Base-by-base conservation (phyloP, 2,329 filamentous ascomycete species). In the Mariannaea sp. region DNA sequence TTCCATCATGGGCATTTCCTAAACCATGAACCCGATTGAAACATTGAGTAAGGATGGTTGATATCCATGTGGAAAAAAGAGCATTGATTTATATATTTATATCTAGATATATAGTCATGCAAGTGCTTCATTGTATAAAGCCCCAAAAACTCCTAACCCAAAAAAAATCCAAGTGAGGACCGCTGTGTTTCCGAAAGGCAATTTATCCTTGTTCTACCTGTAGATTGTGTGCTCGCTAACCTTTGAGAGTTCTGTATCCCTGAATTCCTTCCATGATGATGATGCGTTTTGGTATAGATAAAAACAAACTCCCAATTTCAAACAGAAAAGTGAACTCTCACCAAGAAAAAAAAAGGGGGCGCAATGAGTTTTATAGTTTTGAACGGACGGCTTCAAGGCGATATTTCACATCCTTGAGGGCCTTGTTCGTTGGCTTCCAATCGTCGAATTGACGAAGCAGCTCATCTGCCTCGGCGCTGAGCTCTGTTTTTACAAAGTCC, bases 331-430 rank as follows among this genome's bases (percentile, higher is more conserved):
- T n/a, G n/a, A n/a, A n/a, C n/a, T n/a, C n/a, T n/a, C n/a, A n/a
- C n/a, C n/a, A n/a, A n/a, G n/a, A n/a, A n/a, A n/a, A 9, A 20
- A 20, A 12, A 38, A 13, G 3, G 14, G n/a, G 12, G 22, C 38
- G 39, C 6, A 7, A 16, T 24, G 36, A 5, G 29, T 59, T n/a
- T n/a, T 42, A 85, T 16, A 97, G 75, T 74, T 92, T 95, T 41
- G 91, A 96, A 66, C 90, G 83, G 38, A 99, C 90, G 3, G 88
- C 93, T 74, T 97, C 94, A 16, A 99, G 77, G 57, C 94, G 81
- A 72, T 95, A 97, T 72, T 96, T 96, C 40, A 99, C 92, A 72
- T 99, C 94, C 74, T 94, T 96, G 53, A 99, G 75, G 36, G 89
- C 89, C 75, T 97, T 99, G 7, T 87, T 96, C 0, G 79, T 81